phyloP scores from a whole-genome alignment of 441 rosid species.

The Adansonia gregorii region DNA sequence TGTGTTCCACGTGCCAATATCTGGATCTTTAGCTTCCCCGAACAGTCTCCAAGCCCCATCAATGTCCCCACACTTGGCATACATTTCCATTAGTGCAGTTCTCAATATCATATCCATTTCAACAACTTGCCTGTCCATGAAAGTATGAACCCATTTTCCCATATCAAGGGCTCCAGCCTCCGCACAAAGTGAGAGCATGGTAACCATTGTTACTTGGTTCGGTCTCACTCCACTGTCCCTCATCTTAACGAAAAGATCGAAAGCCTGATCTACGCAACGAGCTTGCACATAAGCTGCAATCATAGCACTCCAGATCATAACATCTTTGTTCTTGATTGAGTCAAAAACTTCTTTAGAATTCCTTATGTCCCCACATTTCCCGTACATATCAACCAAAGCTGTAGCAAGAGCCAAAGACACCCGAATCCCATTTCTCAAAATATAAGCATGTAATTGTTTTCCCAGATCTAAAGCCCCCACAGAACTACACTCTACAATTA shows the following conservation, averaged over 20 bases:
- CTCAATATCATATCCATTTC: conserved; percentile 35
- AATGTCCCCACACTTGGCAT: conserved; percentile 51
- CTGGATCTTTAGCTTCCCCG: conserved; percentile 32
- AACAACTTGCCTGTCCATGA: conserved; percentile 35
- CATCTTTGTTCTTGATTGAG: conserved; percentile 39
- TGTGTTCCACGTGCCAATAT: conserved; percentile 47
- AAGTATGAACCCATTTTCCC: conserved; percentile 49
- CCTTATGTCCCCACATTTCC: conserved; percentile 41
- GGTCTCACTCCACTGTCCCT: conserved; percentile 35
- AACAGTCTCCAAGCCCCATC: conserved; percentile 39
- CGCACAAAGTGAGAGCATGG: conserved; percentile 41
- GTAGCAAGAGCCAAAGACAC: conserved; percentile 35
- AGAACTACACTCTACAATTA: conserved; percentile 46
- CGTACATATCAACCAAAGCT: conserved; percentile 57
- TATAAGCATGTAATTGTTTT: conserved; percentile 43
- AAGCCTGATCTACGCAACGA: conserved; percentile 33
- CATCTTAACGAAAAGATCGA: conserved; percentile 44
- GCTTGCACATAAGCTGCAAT: conserved; percentile 52
- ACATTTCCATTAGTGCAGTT: conserved; percentile 52
- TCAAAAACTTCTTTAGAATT: conserved; percentile 45
- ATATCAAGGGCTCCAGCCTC: conserved; percentile 40
- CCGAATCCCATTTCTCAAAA: conserved; percentile 34
- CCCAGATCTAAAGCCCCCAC: conserved; percentile 38
- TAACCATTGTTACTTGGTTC: conserved; percentile 36
- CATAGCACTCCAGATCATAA: conserved; percentile 43